phyloP scores from a whole-genome alignment of 805 yeast genomes.

The Candida xyloterini region DNA sequence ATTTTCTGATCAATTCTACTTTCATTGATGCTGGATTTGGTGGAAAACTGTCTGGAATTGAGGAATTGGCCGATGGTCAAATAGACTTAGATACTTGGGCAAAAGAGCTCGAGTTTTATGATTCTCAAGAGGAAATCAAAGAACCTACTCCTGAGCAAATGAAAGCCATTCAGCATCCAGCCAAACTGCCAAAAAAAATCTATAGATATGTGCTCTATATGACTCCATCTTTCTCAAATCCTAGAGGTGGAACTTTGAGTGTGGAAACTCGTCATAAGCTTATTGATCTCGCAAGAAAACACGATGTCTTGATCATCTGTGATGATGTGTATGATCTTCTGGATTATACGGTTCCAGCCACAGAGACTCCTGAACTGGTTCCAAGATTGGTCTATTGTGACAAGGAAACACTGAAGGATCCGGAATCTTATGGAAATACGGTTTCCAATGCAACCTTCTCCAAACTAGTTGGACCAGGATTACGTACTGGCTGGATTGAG shows the following conservation, averaged over 20 bases:
- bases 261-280: slow-evolving; percentile 48
- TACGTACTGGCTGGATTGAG: slow-evolving; percentile 84
- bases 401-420: slow-evolving; percentile 42
- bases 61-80: slow-evolving; percentile 51
- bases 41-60: slow-evolving; percentile 62
- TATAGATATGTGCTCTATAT: slow-evolving; percentile 70
- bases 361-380: slow-evolving; percentile 7
- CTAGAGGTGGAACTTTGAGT: slow-evolving; percentile 66
- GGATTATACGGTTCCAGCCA: slow-evolving; percentile 39
- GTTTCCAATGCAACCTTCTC: slow-evolving; percentile 77
- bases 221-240: slow-evolving; percentile 79
- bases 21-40: slow-evolving; percentile 78
- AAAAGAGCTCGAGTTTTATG: slow-evolving; percentile 41
- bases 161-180: slow-evolving; percentile 36
- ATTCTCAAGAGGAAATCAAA: slow-evolving; percentile 26
- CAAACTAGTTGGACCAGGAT: slow-evolving; percentile 78
- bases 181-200: slow-evolving; percentile 44
- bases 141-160: slow-evolving; percentile 24
- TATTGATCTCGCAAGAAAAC: slow-evolving; percentile 64
- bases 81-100: slow-evolving; percentile 52
- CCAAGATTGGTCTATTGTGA: slow-evolving; percentile 60
- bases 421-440: slow-evolving; percentile 56
- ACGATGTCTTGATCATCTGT: slow-evolving; percentile 67
- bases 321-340: slow-evolving; percentile 84
- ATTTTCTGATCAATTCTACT: slow-evolving; percentile 69